phyloP scores from a whole-genome alignment of 768 basidiomycete genomes.

The Pleurotus eryngii region DNA sequence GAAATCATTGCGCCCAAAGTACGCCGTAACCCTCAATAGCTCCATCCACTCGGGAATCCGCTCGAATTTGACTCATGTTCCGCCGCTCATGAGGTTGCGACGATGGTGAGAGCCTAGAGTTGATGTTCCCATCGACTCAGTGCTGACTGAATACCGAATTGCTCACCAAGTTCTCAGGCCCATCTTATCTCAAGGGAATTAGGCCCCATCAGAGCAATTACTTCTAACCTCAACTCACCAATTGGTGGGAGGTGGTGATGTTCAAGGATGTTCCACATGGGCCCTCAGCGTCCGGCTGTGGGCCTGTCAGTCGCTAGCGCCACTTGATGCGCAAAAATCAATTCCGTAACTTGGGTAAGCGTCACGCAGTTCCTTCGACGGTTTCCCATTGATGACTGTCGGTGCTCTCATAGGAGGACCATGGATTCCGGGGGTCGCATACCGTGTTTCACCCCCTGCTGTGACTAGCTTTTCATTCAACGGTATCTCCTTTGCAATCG shows the following conservation, averaged over 20 bases:
- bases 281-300: not conserved
- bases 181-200: not conserved
- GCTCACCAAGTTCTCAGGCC: too few relatives aligned
- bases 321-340: constrained; percentile 1
- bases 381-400: constrained; percentile 1
- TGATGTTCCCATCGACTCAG: too few relatives aligned
- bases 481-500: not conserved
- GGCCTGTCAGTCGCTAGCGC: not conserved
- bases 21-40: too few relatives aligned
- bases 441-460: constrained; percentile 1
- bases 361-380: constrained; percentile 1
- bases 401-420: constrained; percentile 2
- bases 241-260: not conserved
- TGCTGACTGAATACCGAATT: too few relatives aligned
- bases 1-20: too few relatives aligned
- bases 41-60: too few relatives aligned
- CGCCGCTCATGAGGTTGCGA: too few relatives aligned
- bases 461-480: not conserved
- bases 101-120: too few relatives aligned
- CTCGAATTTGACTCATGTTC: too few relatives aligned
- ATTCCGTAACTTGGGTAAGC: not conserved
- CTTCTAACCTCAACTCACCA: not conserved
- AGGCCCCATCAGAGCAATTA: not conserved
- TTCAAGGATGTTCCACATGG: not conserved
- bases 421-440: not conserved